Evolutionary conservation across 1,284 basidiomycete species (phyloP).

Genomic region (Trichosporon inkin): DNA sequence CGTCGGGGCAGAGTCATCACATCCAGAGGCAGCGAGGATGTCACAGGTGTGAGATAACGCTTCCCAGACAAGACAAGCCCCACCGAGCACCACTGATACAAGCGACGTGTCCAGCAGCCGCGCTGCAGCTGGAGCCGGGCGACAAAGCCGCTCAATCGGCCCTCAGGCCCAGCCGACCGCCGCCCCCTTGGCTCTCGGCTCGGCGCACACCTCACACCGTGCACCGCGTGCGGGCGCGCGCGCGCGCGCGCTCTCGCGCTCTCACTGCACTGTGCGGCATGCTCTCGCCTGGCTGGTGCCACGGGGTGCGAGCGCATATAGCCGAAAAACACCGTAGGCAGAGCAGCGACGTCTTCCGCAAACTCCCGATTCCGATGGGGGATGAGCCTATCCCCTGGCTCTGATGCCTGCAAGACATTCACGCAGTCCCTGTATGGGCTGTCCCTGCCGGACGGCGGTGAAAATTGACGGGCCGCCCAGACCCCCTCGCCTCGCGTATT

Average conservation of each 20-base stretch:
- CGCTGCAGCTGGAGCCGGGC: not conserved
- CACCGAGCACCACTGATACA: too few species aligned
- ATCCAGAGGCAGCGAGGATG: too few species aligned
- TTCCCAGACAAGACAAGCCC: too few species aligned
- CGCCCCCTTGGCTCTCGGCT: not conserved
- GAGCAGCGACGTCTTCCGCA: not conserved
- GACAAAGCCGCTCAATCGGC: slow-evolving; percentile 7
- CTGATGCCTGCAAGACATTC: too few species aligned
- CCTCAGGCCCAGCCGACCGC: not conserved
- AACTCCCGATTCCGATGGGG: slow-evolving; percentile 8
- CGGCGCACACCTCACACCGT: not conserved
- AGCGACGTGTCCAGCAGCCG: too few species aligned
- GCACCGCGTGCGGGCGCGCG: too few species aligned
- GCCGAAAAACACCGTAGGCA: slow-evolving; percentile 5
- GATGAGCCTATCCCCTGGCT: slow-evolving; percentile 1
- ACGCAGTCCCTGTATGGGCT: too few species aligned
- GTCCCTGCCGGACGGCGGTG: not conserved
- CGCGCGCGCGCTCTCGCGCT: too few species aligned
- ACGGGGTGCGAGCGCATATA: not conserved
- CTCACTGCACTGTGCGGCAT: not conserved
- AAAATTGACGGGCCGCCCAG: slow-evolving; percentile 1
- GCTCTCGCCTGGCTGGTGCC: not conserved
- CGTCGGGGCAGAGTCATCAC: too few species aligned
- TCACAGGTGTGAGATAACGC: too few species aligned
- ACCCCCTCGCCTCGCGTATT: slow-evolving; percentile 1